phyloP scores from a whole-genome alignment of 139 green algal genomes.

The Chlamydomonas eustigma region DNA sequence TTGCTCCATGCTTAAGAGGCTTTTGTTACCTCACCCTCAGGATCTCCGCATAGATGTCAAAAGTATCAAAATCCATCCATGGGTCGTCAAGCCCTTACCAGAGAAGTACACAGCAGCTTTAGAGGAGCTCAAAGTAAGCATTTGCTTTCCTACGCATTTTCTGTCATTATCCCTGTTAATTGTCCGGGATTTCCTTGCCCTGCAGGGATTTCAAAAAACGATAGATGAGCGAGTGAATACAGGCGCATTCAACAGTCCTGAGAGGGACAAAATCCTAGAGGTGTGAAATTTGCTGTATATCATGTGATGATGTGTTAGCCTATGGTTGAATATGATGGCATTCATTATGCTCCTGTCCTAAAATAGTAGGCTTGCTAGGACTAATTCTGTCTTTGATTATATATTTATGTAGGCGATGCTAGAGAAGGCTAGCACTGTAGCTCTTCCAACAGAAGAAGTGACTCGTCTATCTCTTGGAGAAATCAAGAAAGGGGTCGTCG shows the following conservation, averaged over 20 bases:
- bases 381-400: too few species aligned
- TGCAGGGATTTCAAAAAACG: slow-evolving; percentile 12
- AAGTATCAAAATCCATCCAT: slow-evolving; percentile 48
- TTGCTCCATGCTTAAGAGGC: too few species aligned
- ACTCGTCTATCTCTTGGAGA: slow-evolving; percentile 26
- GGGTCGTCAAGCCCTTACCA: slow-evolving; percentile 42
- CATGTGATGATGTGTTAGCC: too few species aligned
- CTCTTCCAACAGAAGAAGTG: slow-evolving; percentile 30
- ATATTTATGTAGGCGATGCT: slow-evolving; percentile 37
- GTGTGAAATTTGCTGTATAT: too few species aligned
- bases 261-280: slow-evolving; percentile 45
- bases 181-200: slow-evolving; percentile 15
- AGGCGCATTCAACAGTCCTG: slow-evolving; percentile 29
- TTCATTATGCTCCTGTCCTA: too few species aligned
- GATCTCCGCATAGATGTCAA: slow-evolving; percentile 42
- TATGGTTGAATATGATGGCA: too few species aligned
- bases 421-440: slow-evolving; percentile 19
- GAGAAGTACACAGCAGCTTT: slow-evolving; percentile 26
- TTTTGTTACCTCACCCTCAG: too few species aligned
- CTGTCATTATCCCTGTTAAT: too few species aligned
- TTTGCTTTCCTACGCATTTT: too few species aligned
- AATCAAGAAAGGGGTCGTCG: slow-evolving; percentile 18
- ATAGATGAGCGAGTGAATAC: slow-evolving; percentile 29
- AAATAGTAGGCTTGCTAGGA: too few species aligned
- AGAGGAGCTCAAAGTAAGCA: slow-evolving; percentile 15